Conservation (phyloP, 805 yeast species). For the Wickerhamiella slavikovae region DNA sequence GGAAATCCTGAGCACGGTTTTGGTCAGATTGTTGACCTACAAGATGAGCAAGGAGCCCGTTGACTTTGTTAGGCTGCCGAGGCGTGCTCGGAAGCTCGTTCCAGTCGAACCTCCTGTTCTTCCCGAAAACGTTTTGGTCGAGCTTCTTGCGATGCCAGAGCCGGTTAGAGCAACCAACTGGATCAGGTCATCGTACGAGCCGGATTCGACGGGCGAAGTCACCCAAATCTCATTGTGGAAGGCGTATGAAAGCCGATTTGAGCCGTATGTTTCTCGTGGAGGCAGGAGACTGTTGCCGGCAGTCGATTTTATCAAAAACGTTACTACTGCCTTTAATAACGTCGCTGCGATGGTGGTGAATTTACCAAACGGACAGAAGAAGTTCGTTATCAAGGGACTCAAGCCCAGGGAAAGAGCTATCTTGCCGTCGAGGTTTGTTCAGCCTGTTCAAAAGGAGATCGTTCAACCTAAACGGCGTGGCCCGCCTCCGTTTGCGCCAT, state of each 20-base stretch:
- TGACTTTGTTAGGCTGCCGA: conserved; percentile 20
- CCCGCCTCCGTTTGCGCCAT: conserved; percentile 16
- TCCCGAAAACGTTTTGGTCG: conserved; percentile 31
- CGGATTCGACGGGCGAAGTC: conserved; percentile 59
- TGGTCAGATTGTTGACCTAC: conserved; percentile 41
- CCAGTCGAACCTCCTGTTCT: conserved; percentile 49
- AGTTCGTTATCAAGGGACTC: conserved; percentile 83
- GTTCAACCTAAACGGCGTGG: conserved; percentile 5
- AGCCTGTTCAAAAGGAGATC: conserved; percentile 2
- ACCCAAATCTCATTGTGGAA: conserved; percentile 94
- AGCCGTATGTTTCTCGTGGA: conserved; percentile 31
- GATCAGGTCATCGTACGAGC: conserved; percentile 82
- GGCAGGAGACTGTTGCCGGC: conserved; percentile 59
- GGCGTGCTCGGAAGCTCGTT: conserved; percentile 31
- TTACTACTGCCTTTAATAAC: conserved; percentile 66
- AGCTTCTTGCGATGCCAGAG: conserved; percentile 48
- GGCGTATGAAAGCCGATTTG: conserved; percentile 76
- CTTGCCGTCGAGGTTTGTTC: conserved; percentile 9
- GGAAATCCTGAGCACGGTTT: conserved; percentile 30
- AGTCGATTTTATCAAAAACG: conserved; percentile 90
- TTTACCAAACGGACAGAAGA: conserved; percentile 41
- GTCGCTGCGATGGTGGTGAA: conserved; percentile 87
- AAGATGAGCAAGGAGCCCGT: conserved; percentile 19
- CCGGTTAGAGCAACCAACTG: conserved; percentile 85
- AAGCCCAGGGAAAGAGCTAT: conserved; percentile 46